Evolutionary conservation across 805 yeast genomes (phyloP), one percentile per base, ranked within the genome.

Genomic region (Candida ortonii): DNA sequence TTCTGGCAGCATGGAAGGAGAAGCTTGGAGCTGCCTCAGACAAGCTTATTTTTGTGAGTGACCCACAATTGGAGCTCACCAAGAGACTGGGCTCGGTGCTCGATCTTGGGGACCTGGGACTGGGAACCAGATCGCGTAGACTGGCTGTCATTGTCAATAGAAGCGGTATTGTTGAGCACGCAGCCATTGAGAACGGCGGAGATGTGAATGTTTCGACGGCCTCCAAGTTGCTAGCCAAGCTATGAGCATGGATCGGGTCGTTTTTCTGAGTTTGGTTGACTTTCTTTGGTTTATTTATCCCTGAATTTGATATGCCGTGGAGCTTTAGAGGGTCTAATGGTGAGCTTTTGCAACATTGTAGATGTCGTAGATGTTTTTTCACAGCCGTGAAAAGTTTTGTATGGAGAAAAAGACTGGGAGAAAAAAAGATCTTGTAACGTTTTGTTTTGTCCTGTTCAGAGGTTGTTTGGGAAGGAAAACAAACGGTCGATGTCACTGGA

Each of bases 1-100:
- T 83, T 34, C 64, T 66, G 54, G 66, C 75, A 38, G 86, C 85
- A 10, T 82, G 88, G 86, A 84, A 68, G 38, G 71, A 70, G 48
- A 67, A 66, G 22, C 55, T 69, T 22, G 64, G 63, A 23, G 63
- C 57, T 22, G 22, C 28, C 8, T 41, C 47, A 12, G 59, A 55
- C 47, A 57, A 63, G 52, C 58, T 75, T 18, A 55, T 74, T 48
- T 83, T 83, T 52, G 89, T 76, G 34, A 62, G 77, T 43, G 90
- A 82, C 59, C 75, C 81, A 16, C 70, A 71, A 38, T 72, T 78
- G 34, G 61, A 62, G 23, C 75, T 82, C 55, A 70, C 84, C 40
- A 64, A 67, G 54, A 58, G 71, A 16, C 62, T 79, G 39, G 93
- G 88, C 25, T 71, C 73, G 43, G 62, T 71, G 22, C 56, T 72